Percentiles rank a stretch among this genome's conserved stretches.
Conservation (phyloP, 176 grass and related monocot genomes). For the Melocanna baccifera region DNA sequence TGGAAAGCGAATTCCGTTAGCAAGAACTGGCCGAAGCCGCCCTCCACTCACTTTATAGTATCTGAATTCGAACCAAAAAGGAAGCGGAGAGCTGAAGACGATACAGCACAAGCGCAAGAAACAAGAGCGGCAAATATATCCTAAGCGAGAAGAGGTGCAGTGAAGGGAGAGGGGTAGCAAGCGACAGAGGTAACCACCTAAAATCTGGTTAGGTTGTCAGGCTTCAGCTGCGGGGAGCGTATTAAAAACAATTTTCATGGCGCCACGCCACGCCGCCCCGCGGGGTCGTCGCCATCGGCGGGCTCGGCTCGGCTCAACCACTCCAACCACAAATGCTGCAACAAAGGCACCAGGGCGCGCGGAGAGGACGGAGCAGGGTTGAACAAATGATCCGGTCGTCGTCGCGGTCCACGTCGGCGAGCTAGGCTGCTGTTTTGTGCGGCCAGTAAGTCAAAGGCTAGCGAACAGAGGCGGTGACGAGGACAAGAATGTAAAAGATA, state of each 20-base stretch:
- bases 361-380: neutral
- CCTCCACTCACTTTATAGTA: neutral
- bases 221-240: slow-evolving; percentile 32
- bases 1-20: slow-evolving; percentile 38
- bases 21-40: neutral
- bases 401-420: slow-evolving; percentile 35
- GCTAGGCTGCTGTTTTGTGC: slow-evolving; percentile 18
- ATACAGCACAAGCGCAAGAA: slow-evolving; percentile 51
- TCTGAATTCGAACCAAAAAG: slow-evolving; percentile 31
- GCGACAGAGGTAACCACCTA: slow-evolving; percentile 56
- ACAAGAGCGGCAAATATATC: slow-evolving; percentile 39
- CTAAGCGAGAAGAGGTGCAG: slow-evolving; percentile 3
- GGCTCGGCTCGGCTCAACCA: slow-evolving; percentile 53
- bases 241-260: slow-evolving; percentile 35
- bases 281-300: slow-evolving; percentile 50
- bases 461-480: slow-evolving; percentile 25
- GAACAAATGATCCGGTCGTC: neutral
- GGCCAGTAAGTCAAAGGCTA: neutral
- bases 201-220: slow-evolving; percentile 84
- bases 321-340: slow-evolving; percentile 50
- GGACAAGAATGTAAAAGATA: slow-evolving; percentile 13
- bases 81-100: slow-evolving; percentile 4
- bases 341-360: slow-evolving; percentile 27
- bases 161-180: neutral
- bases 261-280: slow-evolving; percentile 25